Conservation (phyloP, 257 asterid genomes). For the Solanum clarkiae region DNA sequence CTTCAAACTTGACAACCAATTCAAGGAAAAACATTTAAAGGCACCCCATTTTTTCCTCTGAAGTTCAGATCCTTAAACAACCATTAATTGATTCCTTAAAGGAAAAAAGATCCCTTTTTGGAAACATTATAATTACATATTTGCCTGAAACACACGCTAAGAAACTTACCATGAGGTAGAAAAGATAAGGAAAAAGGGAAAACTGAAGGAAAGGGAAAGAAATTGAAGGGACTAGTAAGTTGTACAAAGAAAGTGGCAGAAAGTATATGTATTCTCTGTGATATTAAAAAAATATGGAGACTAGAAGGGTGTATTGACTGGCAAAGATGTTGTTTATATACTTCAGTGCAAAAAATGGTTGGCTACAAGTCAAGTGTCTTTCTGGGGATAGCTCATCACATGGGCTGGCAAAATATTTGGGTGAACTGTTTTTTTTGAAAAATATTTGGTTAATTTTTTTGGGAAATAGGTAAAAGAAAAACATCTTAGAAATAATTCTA, state of each 20-base stretch:
- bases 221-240: not conserved
- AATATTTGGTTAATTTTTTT: not conserved
- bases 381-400: not conserved
- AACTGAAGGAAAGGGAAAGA: not conserved
- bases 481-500: not conserved
- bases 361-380: not conserved
- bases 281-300: not conserved
- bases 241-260: not conserved
- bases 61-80: slow-evolving; percentile 7
- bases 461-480: not conserved
- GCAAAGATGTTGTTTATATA: not conserved
- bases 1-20: not conserved
- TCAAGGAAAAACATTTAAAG: not conserved
- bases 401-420: not conserved
- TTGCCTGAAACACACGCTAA: slow-evolving; percentile 37
- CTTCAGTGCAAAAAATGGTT: not conserved
- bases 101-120: not conserved
- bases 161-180: not conserved
- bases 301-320: not conserved
- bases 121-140: not conserved
- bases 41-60: not conserved
- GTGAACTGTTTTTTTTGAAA: not conserved
- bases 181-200: not conserved
- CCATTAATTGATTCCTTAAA: slow-evolving; percentile 1
- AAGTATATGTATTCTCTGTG: not conserved